Percentiles rank a stretch among this genome's conserved stretches.
Evolutionary conservation across 305 asterid genomes (phyloP).

Genomic region (Andrographis paniculata): DNA sequence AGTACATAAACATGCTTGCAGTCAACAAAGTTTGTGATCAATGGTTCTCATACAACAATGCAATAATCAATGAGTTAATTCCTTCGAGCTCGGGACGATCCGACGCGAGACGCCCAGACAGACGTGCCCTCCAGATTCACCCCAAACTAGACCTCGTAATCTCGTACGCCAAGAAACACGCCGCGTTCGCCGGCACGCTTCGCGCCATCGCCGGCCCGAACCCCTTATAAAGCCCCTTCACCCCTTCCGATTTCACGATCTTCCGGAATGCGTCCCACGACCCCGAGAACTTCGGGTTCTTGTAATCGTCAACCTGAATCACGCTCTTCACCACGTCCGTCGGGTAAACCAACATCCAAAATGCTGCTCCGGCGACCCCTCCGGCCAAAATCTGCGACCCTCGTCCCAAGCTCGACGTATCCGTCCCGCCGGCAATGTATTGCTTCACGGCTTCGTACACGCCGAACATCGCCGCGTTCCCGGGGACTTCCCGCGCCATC

Average conservation of each 20-base stretch:
- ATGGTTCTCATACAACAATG: too few species aligned
- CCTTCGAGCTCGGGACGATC: too few species aligned
- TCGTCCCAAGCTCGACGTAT: slow-evolving; percentile 70
- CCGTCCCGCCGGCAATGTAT: slow-evolving; percentile 74
- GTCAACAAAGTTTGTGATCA: too few species aligned
- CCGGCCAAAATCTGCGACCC: slow-evolving; percentile 75
- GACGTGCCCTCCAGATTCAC: too few species aligned
- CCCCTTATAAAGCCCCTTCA: slow-evolving; percentile 86
- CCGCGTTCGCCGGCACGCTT: slow-evolving; percentile 91
- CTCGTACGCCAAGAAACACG: slow-evolving; percentile 92
- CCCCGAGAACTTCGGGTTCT: slow-evolving; percentile 78
- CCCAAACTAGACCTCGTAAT: slow-evolving; percentile 74
- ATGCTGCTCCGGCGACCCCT: slow-evolving; percentile 81
- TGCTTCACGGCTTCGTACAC: slow-evolving; percentile 74
- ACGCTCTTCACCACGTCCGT: slow-evolving; percentile 90
- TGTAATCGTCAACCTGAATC: slow-evolving; percentile 80
- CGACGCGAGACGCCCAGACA: too few species aligned
- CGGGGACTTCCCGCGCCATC: slow-evolving; percentile 82
- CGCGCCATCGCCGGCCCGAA: slow-evolving; percentile 97
- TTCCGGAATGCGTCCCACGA: slow-evolving; percentile 62
- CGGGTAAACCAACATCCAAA: slow-evolving; percentile 75
- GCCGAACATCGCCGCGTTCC: slow-evolving; percentile 88
- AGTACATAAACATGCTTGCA: too few species aligned
- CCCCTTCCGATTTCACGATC: slow-evolving; percentile 68
- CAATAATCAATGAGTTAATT: too few species aligned